These are phyloP conservation scores for Hypoxylon trugodes DNA, from an alignment of 495 filamentous ascomycete species.

Conservation along the genomic window DNA sequence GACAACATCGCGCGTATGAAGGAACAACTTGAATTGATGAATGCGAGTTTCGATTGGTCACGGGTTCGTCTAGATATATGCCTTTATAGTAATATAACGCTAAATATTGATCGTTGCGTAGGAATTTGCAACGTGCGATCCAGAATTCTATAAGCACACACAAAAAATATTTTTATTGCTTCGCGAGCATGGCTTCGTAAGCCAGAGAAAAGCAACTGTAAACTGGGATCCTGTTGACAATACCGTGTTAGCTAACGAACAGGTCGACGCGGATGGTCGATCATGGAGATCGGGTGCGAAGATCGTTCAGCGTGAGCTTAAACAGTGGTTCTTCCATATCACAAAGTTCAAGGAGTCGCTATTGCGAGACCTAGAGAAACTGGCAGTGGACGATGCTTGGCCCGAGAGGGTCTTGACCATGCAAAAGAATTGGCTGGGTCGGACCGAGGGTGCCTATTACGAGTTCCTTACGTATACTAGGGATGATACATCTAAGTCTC, in stretches of 20 bases:
- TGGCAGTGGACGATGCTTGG: constrained; percentile 72
- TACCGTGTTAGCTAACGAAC: constrained; percentile 90
- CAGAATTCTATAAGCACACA: constrained; percentile 87
- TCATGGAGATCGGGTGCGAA: constrained; percentile 91
- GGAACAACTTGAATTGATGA: constrained; percentile 77
- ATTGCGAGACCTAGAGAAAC: constrained; percentile 72
- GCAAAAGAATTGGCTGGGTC: constrained; percentile 91
- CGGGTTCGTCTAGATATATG: constrained; percentile 64
- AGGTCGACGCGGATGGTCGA: constrained; percentile 82
- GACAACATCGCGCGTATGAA: constrained; percentile 86
- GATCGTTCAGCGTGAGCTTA: constrained; percentile 79
- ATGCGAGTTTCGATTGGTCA: constrained; percentile 82
- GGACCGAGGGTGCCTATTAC: constrained; percentile 74
- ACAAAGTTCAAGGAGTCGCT: constrained; percentile 79
- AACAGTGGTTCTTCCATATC: constrained; percentile 92
- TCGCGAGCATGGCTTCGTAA: constrained; percentile 74
- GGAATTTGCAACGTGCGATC: constrained; percentile 85
- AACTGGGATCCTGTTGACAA: constrained; percentile 92
- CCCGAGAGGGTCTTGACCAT: constrained; percentile 82
- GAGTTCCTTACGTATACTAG: constrained; percentile 65
- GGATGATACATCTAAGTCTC: constrained; percentile 46
- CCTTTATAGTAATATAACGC: neutral
- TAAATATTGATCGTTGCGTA: constrained; percentile 47
- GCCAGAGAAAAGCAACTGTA: constrained; percentile 79
- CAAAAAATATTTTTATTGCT: constrained; percentile 84